Base-by-base conservation (phyloP, 148 eudicot genomes). In the Diospyros kaki region DNA sequence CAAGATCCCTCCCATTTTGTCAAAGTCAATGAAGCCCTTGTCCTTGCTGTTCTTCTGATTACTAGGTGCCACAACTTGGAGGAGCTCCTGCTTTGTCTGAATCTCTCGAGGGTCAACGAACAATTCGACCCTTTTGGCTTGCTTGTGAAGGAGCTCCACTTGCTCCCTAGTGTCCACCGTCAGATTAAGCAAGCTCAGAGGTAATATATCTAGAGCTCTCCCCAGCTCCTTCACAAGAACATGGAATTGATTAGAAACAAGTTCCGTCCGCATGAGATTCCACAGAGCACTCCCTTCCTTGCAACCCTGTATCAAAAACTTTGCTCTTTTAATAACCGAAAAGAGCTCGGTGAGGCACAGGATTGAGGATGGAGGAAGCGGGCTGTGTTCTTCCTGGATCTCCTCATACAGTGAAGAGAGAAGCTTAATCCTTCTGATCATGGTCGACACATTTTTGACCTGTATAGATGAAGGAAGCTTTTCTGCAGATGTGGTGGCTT, bases 141-240 rank as follows among this genome's bases (percentile, higher is more conserved):
- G 93, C 74, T 84, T 89, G 71, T 74, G 87, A n/a, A 89, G 80
- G 67, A 89, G 90, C 56, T 89, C 89, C 61, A 87, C 87, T 83
- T 87, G 90, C 81, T 89, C 93, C 70, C 66, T 82, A 8, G 84
- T 75, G 68, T 89, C 93, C 1, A 78, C 69, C 1, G 83, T 82
- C 17, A 89, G 70, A 15, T 79, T 72, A 38, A 89, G 82, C 84
- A 75, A 82, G 55, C 82, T 77, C 55, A 89, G 78, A 59, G 93
- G 93, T n/a, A 89, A 73, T 42, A 89, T 85, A 69, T 87, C 93
- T 1, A 89, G 84, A n/a, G 86, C 90, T 46, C 79, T 79, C 11
- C 86, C 80, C 69, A 89, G 87, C 75, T 89, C 89, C 64, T 85
- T 83, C 45, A 67, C 86, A 2, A 80, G 11, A 1, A 61, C 72